Conservation (phyloP, 192 early-diverging fungal species). For the Coemansia sp. region DNA sequence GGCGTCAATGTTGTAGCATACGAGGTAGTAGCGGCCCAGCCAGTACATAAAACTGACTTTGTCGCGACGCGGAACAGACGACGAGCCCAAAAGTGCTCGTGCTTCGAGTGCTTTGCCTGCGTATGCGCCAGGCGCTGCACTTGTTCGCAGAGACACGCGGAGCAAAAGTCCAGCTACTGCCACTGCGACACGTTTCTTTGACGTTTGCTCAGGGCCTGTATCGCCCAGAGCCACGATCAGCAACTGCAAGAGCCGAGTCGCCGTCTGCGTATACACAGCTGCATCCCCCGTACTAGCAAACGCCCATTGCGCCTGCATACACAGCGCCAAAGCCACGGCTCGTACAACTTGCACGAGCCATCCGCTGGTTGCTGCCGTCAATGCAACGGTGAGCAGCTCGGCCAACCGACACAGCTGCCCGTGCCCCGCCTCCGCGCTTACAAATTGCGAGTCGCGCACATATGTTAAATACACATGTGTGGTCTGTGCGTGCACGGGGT, state of each 20-base stretch:
- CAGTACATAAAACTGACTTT: slow-evolving; percentile 42
- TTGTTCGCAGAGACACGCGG: slow-evolving; percentile 43
- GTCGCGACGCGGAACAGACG: slow-evolving; percentile 30
- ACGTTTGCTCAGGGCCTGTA: slow-evolving; percentile 21
- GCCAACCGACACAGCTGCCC: slow-evolving; percentile 21
- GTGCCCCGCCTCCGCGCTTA: slow-evolving; percentile 13
- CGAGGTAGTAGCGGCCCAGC: slow-evolving; percentile 47
- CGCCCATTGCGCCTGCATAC: slow-evolving; percentile 25
- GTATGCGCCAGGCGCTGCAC: slow-evolving; percentile 41
- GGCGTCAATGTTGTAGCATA: slow-evolving; percentile 42
- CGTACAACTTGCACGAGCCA: slow-evolving; percentile 47
- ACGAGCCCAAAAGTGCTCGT: slow-evolving; percentile 2
- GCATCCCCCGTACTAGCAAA: slow-evolving; percentile 15
- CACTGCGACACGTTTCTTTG: slow-evolving; percentile 30
- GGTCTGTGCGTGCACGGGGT: slow-evolving; percentile 28
- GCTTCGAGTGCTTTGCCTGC: slow-evolving; percentile 48
- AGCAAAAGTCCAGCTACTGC: slow-evolving; percentile 39
- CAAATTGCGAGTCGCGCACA: slow-evolving; percentile 26
- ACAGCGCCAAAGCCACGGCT: slow-evolving; percentile 25
- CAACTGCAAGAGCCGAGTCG: slow-evolving; percentile 33
- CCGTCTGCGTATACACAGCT: slow-evolving; percentile 34
- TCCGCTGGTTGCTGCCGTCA: slow-evolving; percentile 14
- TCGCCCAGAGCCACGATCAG: slow-evolving; percentile 39
- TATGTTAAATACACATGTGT: slow-evolving; percentile 38
- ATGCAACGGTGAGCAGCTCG: slow-evolving; percentile 28